phyloP scores from a whole-genome alignment of 1,284 basidiomycete genomes.

The Pseudozyma sp. region DNA sequence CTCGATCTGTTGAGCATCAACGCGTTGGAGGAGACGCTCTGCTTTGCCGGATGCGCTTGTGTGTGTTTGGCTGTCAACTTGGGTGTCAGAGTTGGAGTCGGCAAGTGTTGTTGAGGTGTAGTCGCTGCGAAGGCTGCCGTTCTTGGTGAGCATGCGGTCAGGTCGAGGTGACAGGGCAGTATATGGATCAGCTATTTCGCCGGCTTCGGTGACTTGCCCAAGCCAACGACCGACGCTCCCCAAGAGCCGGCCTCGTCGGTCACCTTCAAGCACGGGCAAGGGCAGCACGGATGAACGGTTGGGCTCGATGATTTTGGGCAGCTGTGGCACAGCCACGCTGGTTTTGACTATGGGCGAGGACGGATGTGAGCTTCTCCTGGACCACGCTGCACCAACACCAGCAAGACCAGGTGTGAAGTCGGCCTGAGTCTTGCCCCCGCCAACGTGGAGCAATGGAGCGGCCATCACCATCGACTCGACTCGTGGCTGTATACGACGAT shows the following conservation, averaged over 20 bases:
- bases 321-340: constrained; percentile 4
- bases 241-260: constrained; percentile 24
- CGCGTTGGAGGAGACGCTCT: constrained; percentile 22
- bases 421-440: not conserved
- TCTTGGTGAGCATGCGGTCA: constrained; percentile 37
- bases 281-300: constrained; percentile 25
- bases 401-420: constrained; percentile 45
- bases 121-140: constrained; percentile 38
- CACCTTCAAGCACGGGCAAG: constrained; percentile 27
- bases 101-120: constrained; percentile 39
- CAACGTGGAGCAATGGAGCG: constrained; percentile 4
- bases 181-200: constrained; percentile 36
- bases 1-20: constrained; percentile 27
- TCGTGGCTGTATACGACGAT: constrained; percentile 6
- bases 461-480: constrained; percentile 16
- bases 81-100: constrained; percentile 25
- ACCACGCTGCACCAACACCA: constrained; percentile 44
- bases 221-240: constrained; percentile 42
- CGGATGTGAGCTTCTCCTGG: constrained; percentile 13
- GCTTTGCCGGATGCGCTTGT: constrained; percentile 16
- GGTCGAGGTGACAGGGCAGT: constrained; percentile 34
- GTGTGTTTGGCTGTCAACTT: constrained; percentile 7
- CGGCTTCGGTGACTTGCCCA: constrained; percentile 27
- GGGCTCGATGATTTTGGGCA: constrained; percentile 33
- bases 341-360: constrained; percentile 10